Conservation (phyloP, 2,329 filamentous ascomycete species). For the Trichoderma sp. region DNA sequence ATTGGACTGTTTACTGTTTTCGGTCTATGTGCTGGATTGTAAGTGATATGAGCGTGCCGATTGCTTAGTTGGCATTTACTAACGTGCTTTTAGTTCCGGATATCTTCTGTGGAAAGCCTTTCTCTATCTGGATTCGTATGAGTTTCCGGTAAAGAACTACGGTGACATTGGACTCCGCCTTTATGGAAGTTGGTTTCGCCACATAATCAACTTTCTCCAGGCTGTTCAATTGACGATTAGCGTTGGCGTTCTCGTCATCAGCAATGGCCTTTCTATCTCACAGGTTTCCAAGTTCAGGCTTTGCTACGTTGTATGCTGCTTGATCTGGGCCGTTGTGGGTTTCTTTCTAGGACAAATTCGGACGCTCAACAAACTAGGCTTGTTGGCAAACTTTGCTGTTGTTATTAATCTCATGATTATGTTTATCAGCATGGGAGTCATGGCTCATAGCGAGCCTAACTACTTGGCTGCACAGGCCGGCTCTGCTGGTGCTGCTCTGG, state of each 20-base stretch:
- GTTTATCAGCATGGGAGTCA: slow-evolving; percentile 57
- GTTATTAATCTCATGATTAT: slow-evolving; percentile 59
- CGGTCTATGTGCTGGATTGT: slow-evolving; percentile 36
- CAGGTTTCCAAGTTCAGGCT: slow-evolving; percentile 52
- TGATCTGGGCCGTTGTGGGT: slow-evolving; percentile 53
- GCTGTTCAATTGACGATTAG: slow-evolving; percentile 52
- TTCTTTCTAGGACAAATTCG: slow-evolving; percentile 58
- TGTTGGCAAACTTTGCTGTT: slow-evolving; percentile 57
- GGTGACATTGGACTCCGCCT: slow-evolving; percentile 52
- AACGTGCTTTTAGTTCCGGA: slow-evolving; percentile 39
- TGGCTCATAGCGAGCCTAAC: slow-evolving; percentile 49
- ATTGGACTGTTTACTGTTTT: slow-evolving; percentile 50
- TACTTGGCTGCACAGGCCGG: slow-evolving; percentile 31
- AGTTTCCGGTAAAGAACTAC: slow-evolving; percentile 49
- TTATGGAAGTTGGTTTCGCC: slow-evolving; percentile 47
- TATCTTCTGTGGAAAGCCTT: slow-evolving; percentile 50
- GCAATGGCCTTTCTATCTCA: slow-evolving; percentile 55
- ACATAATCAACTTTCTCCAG: slow-evolving; percentile 52
- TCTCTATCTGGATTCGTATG: slow-evolving; percentile 40
- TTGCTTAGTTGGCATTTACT: not conserved
- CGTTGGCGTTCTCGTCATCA: slow-evolving; percentile 54
- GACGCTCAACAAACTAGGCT: slow-evolving; percentile 55
- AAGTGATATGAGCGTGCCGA: not conserved
- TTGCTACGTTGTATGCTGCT: slow-evolving; percentile 55
- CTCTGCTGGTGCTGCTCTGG: slow-evolving; percentile 35